phyloP scores from a whole-genome alignment of 352 stramenopile genomes.

The Globisporangium uncinulatum region DNA sequence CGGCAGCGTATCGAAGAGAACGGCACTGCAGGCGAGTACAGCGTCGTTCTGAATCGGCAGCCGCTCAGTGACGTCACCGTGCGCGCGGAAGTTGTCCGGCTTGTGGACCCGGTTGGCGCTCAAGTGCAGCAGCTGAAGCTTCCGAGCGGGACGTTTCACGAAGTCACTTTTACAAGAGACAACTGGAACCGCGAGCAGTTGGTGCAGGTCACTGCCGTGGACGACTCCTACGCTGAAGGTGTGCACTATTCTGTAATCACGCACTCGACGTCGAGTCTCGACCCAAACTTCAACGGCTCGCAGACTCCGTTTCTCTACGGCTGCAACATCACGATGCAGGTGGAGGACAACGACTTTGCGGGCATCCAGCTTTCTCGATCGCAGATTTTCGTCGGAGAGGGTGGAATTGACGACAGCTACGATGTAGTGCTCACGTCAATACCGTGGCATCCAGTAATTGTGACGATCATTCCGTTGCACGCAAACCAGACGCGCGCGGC shows the following conservation, averaged over 20 bases:
- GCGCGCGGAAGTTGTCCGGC: slow-evolving; percentile 29
- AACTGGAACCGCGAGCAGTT: slow-evolving; percentile 71
- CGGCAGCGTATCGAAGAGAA: slow-evolving; percentile 47
- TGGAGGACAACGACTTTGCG: slow-evolving; percentile 62
- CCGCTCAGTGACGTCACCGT: slow-evolving; percentile 46
- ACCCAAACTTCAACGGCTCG: slow-evolving; percentile 48
- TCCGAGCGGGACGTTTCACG: slow-evolving; percentile 9
- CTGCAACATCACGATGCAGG: slow-evolving; percentile 51
- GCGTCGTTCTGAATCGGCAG: slow-evolving; percentile 59
- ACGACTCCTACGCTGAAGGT: slow-evolving; percentile 54
- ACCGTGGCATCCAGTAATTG: slow-evolving; percentile 51
- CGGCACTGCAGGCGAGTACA: slow-evolving; percentile 45
- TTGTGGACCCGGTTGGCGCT: slow-evolving; percentile 19
- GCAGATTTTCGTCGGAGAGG: slow-evolving; percentile 59
- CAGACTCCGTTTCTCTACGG: slow-evolving; percentile 60
- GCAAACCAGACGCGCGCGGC: slow-evolving; percentile 30
- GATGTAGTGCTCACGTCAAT: slow-evolving; percentile 43
- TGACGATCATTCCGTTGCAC: slow-evolving; percentile 40
- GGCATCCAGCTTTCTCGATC: slow-evolving; percentile 43
- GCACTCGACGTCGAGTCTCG: slow-evolving; percentile 32
- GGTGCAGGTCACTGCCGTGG: slow-evolving; percentile 44
- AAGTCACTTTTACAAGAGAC: slow-evolving; percentile 35
- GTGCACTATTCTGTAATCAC: slow-evolving; percentile 55
- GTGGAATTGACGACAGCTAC: slow-evolving; percentile 48
- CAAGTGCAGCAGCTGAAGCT: slow-evolving; percentile 42